These are phyloP conservation scores for Phytophthora chlamydospora DNA, from an alignment of 352 stramenopile genomes.

Conservation along the genomic window DNA sequence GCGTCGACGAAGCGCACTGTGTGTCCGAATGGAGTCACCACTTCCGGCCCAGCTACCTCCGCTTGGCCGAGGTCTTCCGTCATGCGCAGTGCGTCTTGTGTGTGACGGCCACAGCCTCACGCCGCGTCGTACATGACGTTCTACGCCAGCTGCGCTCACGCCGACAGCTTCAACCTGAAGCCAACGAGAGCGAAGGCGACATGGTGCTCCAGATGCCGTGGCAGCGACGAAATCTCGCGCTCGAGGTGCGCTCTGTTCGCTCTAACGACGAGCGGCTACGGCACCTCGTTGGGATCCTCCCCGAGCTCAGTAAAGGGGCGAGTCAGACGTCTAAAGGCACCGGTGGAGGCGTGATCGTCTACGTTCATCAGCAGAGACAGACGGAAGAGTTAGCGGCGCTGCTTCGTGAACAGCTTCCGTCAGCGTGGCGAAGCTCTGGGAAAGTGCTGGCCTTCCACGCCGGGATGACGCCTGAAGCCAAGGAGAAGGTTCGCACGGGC, in stretches of 20 bases:
- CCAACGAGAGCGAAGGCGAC: slow-evolving; percentile 32
- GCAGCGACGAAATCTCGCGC: slow-evolving; percentile 68
- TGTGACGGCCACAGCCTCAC: slow-evolving; percentile 93
- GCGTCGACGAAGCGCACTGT: slow-evolving; percentile 96
- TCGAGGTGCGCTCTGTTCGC: slow-evolving; percentile 57
- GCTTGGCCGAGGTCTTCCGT: slow-evolving; percentile 58
- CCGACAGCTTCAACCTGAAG: slow-evolving; percentile 16
- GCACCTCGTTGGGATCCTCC: slow-evolving; percentile 35
- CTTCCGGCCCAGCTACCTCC: slow-evolving; percentile 91
- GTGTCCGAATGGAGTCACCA: slow-evolving; percentile 96
- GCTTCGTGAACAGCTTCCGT: slow-evolving; percentile 62
- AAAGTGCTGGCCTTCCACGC: slow-evolving; percentile 93
- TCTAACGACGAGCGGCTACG: slow-evolving; percentile 67
- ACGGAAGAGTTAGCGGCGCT: slow-evolving; percentile 72
- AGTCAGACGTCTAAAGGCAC: slow-evolving; percentile 24
- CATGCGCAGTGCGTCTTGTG: slow-evolving; percentile 84
- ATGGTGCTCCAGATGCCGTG: slow-evolving; percentile 80
- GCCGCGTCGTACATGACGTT: slow-evolving; percentile 77
- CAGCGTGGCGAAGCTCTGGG: slow-evolving; percentile 31
- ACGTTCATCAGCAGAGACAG: slow-evolving; percentile 84
- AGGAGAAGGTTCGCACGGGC: slow-evolving; percentile 75
- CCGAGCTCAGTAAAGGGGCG: slow-evolving; percentile 34
- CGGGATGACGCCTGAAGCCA: slow-evolving; percentile 84
- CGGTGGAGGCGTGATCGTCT: slow-evolving; percentile 73
- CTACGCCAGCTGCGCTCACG: slow-evolving; percentile 53